Evolutionary conservation across 169 alveolate species (phyloP).

Genomic region (Plasmodium adleri): DNA sequence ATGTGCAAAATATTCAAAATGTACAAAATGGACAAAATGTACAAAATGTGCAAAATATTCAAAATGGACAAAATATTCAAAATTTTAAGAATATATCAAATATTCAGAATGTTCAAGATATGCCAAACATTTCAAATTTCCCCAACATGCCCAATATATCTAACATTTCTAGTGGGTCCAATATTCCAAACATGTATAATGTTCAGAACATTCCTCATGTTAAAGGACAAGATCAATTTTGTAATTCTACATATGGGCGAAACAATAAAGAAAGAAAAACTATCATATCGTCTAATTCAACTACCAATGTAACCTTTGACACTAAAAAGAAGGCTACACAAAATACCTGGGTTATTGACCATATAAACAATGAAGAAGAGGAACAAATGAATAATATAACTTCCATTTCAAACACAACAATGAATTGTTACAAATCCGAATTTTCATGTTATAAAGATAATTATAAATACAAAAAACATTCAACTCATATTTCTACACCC

Average conservation of each 20-base stretch:
- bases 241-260: too few species aligned
- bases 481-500: not conserved
- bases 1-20: not conserved
- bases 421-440: conserved; percentile 32
- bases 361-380: not conserved
- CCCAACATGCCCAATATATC: too few species aligned
- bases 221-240: too few species aligned
- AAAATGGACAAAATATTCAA: not conserved
- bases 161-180: too few species aligned
- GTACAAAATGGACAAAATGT: not conserved
- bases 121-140: too few species aligned
- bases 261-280: not conserved
- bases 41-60: not conserved
- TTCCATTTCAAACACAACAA: conserved; percentile 11
- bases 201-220: not conserved
- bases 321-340: conserved; percentile 8
- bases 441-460: conserved; percentile 5
- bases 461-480: not conserved
- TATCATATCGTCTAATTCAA: not conserved
- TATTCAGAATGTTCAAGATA: too few species aligned
- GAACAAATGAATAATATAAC: not conserved
- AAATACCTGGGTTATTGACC: not conserved
- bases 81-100: not conserved
- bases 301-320: not conserved
- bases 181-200: too few species aligned